Evolutionary conservation across 2,329 filamentous ascomycete species (phyloP), one percentile per base, ranked within the genome.

Genomic region (Triangularia setosa): DNA sequence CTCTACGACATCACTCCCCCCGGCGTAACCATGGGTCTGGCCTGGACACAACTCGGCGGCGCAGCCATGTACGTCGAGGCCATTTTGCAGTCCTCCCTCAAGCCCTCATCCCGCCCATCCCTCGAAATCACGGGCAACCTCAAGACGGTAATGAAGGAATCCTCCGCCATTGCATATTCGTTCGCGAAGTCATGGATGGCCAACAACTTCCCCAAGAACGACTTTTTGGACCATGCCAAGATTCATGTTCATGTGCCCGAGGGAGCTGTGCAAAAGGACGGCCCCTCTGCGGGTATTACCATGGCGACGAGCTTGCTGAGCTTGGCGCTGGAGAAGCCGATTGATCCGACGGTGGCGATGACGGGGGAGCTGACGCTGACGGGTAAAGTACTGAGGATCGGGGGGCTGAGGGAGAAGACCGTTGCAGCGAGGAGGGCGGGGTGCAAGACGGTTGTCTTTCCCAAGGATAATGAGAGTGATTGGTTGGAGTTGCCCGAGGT

Each of bases 81-180:
- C 1, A 98, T 99, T 67, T 81, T 99, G 60, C 93, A 99, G 75
- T 90, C 88, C 65, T 87, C 91, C 0, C 84, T 98, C 57, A 87
- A 87, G 11, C 83, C 88, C 27, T 84, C 84, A 64, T 94, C 91
- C 25, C 85, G 90, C 18, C 90, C 94, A 6, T 87, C 90, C 18
- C 82, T 99, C 53, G 92, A 97, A 73, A 93, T 93, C 65, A 99
- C 95, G 0, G 95, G 95, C 65, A 98, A 98, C 74, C 84, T 99
- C 58, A 95, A 97, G 80, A 87, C 87, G 16, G 95, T 99, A 44
- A 99, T 99, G 96, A 98, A 97, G 79, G 95, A 99, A 79, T 97
- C 93, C 1, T 95, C 93, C 0, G 83, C 87, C 2, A 97, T 99
- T 69, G 96, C 95, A 56, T 98, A 99, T 81, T 96, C 92, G 0